phyloP scores from a whole-genome alignment of 495 filamentous ascomycete genomes.

The Lasiosphaeria miniovina region DNA sequence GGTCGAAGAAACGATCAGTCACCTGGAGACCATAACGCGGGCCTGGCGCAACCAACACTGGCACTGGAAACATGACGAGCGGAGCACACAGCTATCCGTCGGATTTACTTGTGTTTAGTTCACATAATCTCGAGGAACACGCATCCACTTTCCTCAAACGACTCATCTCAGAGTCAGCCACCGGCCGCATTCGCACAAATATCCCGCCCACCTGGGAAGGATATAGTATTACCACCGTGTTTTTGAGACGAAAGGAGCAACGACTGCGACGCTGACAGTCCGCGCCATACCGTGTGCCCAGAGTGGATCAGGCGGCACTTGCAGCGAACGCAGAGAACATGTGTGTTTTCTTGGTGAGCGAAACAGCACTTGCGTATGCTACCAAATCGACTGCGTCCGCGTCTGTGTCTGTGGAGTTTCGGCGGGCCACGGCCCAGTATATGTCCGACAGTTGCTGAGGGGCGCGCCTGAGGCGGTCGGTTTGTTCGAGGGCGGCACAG shows the following conservation, averaged over 20 bases:
- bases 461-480: too few species aligned
- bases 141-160: conserved; percentile 32
- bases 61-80: too few species aligned
- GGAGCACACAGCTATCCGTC: too few species aligned
- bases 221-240: conserved; percentile 50
- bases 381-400: conserved; percentile 49
- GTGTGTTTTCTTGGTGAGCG: too few species aligned
- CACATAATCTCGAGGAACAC: not conserved
- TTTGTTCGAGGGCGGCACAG: too few species aligned
- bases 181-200: conserved; percentile 58
- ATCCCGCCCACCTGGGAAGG: conserved; percentile 65
- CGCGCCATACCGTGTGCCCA: conserved; percentile 42
- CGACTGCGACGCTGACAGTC: conserved; percentile 59
- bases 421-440: too few species aligned
- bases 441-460: too few species aligned
- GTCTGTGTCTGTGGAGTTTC: too few species aligned
- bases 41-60: too few species aligned
- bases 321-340: conserved; percentile 41
- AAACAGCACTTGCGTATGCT: conserved; percentile 39
- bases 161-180: conserved; percentile 47
- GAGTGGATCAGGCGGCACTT: conserved; percentile 48
- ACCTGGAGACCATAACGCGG: too few species aligned
- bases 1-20: too few species aligned
- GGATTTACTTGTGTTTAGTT: not conserved
- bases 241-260: conserved; percentile 51